Percentiles rank a stretch among this genome's conserved stretches.
Conservation (phyloP, 129 eudicot species). For the Ambrosia trifida region DNA sequence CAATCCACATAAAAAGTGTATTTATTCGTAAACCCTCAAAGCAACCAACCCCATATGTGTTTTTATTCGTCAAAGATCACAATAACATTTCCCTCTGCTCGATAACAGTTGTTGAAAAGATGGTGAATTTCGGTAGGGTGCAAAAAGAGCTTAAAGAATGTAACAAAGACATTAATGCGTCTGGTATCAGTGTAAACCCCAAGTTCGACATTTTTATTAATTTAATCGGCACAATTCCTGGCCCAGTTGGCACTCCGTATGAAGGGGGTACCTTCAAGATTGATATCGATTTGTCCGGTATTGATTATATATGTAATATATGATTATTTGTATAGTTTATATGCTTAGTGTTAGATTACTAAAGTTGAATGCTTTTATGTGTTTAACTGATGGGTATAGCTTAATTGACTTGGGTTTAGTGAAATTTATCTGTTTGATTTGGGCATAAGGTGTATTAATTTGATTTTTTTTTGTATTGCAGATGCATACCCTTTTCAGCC, state of each 20-base stretch:
- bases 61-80: too few species aligned
- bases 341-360: background rate
- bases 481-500: conserved; percentile 97
- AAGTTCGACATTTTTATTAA: conserved; percentile 59
- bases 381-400: conserved; percentile 6
- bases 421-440: background rate
- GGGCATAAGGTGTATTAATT: background rate
- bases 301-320: background rate
- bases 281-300: conserved; percentile 88
- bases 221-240: conserved; percentile 74
- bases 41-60: too few species aligned
- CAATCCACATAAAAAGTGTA: too few species aligned
- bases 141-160: conserved; percentile 94
- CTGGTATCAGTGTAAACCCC: conserved; percentile 69
- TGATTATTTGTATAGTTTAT: background rate
- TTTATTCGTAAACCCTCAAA: too few species aligned
- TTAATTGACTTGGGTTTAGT: background rate
- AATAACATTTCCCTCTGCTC: too few species aligned
- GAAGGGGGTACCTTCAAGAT: conserved; percentile 86
- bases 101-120: conserved; percentile 7
- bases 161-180: conserved; percentile 57
- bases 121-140: conserved; percentile 81
- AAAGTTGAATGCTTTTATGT: background rate
- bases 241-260: conserved; percentile 83
- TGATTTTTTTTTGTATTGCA: conserved; percentile 38